phyloP scores from a whole-genome alignment of 345 rosid species.

The Ceriops zippeliana region DNA sequence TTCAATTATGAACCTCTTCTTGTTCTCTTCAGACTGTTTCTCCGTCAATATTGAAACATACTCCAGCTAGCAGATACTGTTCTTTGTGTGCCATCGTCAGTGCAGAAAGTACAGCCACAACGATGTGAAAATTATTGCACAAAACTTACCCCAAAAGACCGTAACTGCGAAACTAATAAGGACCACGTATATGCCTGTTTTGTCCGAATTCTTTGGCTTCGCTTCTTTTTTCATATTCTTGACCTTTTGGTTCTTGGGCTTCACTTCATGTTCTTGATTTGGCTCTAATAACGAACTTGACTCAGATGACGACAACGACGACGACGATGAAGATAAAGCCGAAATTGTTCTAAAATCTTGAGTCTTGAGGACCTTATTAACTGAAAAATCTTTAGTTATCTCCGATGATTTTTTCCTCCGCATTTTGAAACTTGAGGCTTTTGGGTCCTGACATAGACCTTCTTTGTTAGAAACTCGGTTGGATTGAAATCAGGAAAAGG shows the following conservation, averaged over 20 bases:
- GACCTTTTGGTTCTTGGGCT: neutral
- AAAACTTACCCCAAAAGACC: conserved; percentile 36
- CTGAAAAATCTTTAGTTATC: neutral
- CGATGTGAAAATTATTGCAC: conserved; percentile 38
- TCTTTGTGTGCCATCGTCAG: conserved; percentile 3
- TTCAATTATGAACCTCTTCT: conserved; percentile 32
- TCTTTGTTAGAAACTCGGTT: conserved; percentile 23
- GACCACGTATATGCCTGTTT: conserved; percentile 10
- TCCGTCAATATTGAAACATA: neutral
- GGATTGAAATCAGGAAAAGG: conserved; percentile 13
- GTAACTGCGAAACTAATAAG: conserved; percentile 28
- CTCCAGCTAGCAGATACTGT: neutral
- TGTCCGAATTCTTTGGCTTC: conserved; percentile 6
- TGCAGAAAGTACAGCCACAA: conserved; percentile 28
- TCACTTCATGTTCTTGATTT: neutral
- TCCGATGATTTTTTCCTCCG: conserved; percentile 7
- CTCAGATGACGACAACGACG: neutral
- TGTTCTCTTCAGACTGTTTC: conserved; percentile 1
- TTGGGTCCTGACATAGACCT: conserved; percentile 13
- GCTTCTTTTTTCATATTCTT: neutral
- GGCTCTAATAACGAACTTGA: conserved; percentile 14
- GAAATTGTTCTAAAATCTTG: neutral
- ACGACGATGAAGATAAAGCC: neutral
- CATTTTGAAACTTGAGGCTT: conserved; percentile 7
- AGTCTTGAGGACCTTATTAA: neutral